Percentiles rank a stretch among this genome's conserved stretches.
phyloP scores from a whole-genome alignment of 225 moss, liverwort and hornwort species.

The Bryoerythrophyllum caledonicum region DNA sequence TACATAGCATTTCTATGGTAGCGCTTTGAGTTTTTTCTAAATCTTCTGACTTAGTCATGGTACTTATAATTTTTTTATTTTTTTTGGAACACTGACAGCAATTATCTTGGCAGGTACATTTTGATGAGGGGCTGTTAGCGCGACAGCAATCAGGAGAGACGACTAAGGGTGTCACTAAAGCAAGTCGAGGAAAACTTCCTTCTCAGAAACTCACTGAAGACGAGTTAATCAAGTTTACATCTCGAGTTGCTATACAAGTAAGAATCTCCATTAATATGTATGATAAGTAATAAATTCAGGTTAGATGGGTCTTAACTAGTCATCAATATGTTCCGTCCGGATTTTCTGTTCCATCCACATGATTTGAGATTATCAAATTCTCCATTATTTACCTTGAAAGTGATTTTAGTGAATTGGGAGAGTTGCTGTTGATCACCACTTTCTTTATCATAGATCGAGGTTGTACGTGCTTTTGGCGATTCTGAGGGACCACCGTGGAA shows the following conservation, averaged over 20 bases:
- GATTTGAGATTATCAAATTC: conserved; percentile 1
- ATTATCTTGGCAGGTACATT: conserved; percentile 67
- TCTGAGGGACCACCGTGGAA: conserved; percentile 89
- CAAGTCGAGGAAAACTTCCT: conserved; percentile 83
- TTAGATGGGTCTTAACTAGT: conserved; percentile 3
- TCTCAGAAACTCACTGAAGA: conserved; percentile 95
- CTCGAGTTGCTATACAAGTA: conserved; percentile 90
- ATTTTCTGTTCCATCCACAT: background rate
- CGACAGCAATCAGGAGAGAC: conserved; percentile 83
- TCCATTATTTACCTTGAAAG: conserved; percentile 1
- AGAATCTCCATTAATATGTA: conserved; percentile 7
- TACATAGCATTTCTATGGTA: background rate
- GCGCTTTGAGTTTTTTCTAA: background rate
- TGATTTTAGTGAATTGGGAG: background rate
- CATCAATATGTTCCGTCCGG: background rate
- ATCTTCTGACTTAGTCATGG: background rate
- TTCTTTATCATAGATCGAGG: conserved; percentile 72
- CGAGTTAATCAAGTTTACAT: conserved; percentile 88
- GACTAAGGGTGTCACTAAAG: conserved; percentile 63
- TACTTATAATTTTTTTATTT: background rate
- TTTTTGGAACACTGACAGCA: conserved; percentile 11
- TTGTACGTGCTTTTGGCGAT: conserved; percentile 86
- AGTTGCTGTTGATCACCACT: conserved; percentile 9
- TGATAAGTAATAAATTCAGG: background rate
- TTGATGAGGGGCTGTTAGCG: conserved; percentile 88